Evolutionary conservation across 2,329 filamentous ascomycete species (phyloP).

Genomic region (Shiraia sp.): DNA sequence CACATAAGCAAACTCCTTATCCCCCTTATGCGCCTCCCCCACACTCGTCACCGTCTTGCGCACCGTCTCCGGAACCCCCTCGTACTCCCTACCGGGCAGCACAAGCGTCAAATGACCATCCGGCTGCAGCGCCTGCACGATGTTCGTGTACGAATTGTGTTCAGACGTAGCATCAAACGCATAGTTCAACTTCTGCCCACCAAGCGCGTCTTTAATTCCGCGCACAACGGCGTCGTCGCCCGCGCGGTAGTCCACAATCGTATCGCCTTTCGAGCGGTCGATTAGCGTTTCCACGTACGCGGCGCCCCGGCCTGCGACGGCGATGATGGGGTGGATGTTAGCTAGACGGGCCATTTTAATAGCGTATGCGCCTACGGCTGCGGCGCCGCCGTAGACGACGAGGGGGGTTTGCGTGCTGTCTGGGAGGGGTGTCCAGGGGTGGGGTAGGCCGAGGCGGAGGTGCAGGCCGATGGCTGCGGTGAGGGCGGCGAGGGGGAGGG

Average conservation of each 20-base stretch:
- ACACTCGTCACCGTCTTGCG: constrained; percentile 45
- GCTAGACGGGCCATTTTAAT: constrained; percentile 46
- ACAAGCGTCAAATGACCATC: constrained; percentile 45
- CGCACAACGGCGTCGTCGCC: constrained; percentile 51
- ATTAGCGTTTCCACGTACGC: constrained; percentile 44
- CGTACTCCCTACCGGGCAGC: constrained; percentile 49
- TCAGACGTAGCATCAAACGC: constrained; percentile 64
- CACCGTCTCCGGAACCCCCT: constrained; percentile 47
- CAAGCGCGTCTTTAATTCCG: constrained; percentile 51
- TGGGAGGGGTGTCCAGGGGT: constrained; percentile 43
- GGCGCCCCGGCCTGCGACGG: constrained; percentile 46
- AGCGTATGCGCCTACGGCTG: constrained; percentile 48
- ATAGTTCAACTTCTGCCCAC: constrained; percentile 51
- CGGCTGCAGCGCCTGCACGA: constrained; percentile 43
- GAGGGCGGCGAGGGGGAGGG: constrained; percentile 52
- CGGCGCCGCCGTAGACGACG: constrained; percentile 49
- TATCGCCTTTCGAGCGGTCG: constrained; percentile 46
- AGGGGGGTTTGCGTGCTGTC: constrained; percentile 25
- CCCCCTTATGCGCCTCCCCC: constrained; percentile 29
- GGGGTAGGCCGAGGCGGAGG: constrained; percentile 45
- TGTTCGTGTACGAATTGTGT: constrained; percentile 49
- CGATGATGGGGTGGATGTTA: constrained; percentile 49
- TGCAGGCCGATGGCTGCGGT: constrained; percentile 53
- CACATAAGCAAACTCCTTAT: constrained; percentile 51
- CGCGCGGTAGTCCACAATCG: constrained; percentile 57